Conservation (phyloP, 2,329 filamentous ascomycete species). For the Fusarium longipes region DNA sequence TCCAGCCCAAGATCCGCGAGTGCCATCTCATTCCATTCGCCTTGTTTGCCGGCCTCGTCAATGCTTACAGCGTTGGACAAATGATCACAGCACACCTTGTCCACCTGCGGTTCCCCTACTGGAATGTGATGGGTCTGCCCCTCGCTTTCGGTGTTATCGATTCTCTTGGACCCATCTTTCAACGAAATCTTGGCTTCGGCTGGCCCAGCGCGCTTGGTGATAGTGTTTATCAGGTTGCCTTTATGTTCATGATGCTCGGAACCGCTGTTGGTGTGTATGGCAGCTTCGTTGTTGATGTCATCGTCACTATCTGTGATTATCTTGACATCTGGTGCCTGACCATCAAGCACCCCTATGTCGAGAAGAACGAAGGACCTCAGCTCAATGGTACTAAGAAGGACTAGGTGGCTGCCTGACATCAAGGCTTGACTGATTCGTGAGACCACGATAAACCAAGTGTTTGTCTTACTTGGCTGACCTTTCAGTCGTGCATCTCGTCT, state of each 20-base stretch:
- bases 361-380: conserved; percentile 53
- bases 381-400: conserved; percentile 55
- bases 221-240: conserved; percentile 88
- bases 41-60: conserved; percentile 88
- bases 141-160: conserved; percentile 83
- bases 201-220: conserved; percentile 82
- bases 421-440: background rate
- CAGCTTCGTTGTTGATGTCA: conserved; percentile 96
- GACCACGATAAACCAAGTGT: background rate
- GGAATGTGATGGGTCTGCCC: conserved; percentile 85
- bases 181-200: conserved; percentile 69
- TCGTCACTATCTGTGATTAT: conserved; percentile 97
- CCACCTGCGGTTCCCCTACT: conserved; percentile 87
- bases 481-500: background rate
- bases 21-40: conserved; percentile 89
- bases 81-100: conserved; percentile 97
- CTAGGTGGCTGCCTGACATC: conserved; percentile 5
- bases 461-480: background rate
- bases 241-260: conserved; percentile 89
- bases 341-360: conserved; percentile 83
- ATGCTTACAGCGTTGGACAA: conserved; percentile 93
- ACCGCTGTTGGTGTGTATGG: conserved; percentile 91
- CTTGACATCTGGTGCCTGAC: conserved; percentile 98
- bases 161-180: conserved; percentile 76
- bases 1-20: conserved; percentile 86